A percentile compares a stretch with the other conserved stretches of the same genome.
phyloP scores from a whole-genome alignment of 1,284 basidiomycete species.

The Boletus austroedulis region DNA sequence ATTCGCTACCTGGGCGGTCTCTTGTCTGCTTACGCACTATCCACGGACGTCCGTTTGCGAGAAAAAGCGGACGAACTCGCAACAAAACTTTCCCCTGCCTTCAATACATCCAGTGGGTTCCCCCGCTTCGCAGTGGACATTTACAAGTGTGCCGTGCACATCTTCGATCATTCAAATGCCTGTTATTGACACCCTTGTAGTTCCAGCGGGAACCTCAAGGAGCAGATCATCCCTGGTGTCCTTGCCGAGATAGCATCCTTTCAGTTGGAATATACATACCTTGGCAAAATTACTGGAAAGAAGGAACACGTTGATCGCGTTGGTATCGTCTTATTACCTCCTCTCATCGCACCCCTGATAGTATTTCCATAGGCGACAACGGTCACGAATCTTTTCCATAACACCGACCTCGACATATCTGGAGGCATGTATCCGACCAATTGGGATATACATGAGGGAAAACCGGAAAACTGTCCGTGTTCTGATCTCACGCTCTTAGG shows the following conservation, averaged over 20 bases:
- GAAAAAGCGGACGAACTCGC: conserved; percentile 54
- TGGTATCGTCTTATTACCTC: conserved; percentile 14
- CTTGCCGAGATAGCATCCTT: conserved; percentile 57
- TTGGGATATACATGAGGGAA: conserved; percentile 47
- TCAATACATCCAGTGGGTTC: conserved; percentile 48
- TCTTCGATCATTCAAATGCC: not conserved
- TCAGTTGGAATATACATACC: conserved; percentile 58
- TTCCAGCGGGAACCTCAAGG: not conserved
- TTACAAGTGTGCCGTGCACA: conserved; percentile 38
- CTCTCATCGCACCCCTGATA: not conserved
- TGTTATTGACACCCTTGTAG: conserved; percentile 2
- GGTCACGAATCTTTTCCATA: conserved; percentile 48
- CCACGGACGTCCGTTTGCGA: conserved; percentile 44
- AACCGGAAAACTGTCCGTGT: conserved; percentile 42
- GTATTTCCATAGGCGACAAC: conserved; percentile 43
- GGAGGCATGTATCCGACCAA: conserved; percentile 55
- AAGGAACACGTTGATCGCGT: conserved; percentile 46
- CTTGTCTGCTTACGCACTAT: conserved; percentile 78
- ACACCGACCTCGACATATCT: conserved; percentile 42
- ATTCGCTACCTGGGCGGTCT: conserved; percentile 87
- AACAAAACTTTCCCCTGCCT: conserved; percentile 48
- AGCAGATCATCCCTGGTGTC: conserved; percentile 36
- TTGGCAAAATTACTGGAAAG: conserved; percentile 54
- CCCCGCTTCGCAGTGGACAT: conserved; percentile 51
- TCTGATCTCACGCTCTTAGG: not conserved